Base-by-base conservation (phyloP, 179 eudicot species). In the Gypsophila paniculata region DNA sequence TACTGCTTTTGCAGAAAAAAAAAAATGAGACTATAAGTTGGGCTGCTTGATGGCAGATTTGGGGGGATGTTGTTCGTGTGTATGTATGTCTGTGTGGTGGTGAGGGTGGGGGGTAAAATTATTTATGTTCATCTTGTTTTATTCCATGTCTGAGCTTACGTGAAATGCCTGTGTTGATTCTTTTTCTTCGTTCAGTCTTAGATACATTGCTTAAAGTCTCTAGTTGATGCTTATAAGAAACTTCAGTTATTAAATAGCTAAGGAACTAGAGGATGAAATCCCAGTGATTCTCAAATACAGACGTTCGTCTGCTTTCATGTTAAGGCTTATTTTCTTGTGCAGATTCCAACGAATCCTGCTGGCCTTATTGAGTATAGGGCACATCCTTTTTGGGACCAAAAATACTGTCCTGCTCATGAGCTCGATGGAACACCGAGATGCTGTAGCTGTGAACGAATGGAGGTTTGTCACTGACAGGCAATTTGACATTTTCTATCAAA, bases 361-460 rank as follows among this genome's bases (percentile, higher is more conserved):
- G 93, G 97, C 42, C 88, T 90, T 72, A 88, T 91, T 68, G 97
- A 91, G 76, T 91, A 91, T 72, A 84, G 93, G 76, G 96, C 96
- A 53, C 97, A 91, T 78, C 96, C 97, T 71, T 90, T 90, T 70
- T 91, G 97, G 96, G 89, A 76, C 75, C 93, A 91, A 71, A 91
- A 88, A 65, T 91, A 91, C 82, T 91, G 93, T 76, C 96, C 97
- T 52, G 63, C 72, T 70, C 97, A 91, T 72, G 97, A 91, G 79
- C 87, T 73, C 63, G 96, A 91, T 81, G 87, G 90, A 75, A 90
- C 96, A 53, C 91, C 96, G 59, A 84, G 93, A 63, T 91, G 97
- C 72, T 91, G 97, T 81, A 91, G 96, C 79, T 91, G 97, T 78
- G 96, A 91, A 70, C 81, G 93, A 75, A 86, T 90, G 90, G 96